Evolutionary conservation across 2,329 filamentous ascomycete species (phyloP).

Genomic region (Colletotrichum tabaci): DNA sequence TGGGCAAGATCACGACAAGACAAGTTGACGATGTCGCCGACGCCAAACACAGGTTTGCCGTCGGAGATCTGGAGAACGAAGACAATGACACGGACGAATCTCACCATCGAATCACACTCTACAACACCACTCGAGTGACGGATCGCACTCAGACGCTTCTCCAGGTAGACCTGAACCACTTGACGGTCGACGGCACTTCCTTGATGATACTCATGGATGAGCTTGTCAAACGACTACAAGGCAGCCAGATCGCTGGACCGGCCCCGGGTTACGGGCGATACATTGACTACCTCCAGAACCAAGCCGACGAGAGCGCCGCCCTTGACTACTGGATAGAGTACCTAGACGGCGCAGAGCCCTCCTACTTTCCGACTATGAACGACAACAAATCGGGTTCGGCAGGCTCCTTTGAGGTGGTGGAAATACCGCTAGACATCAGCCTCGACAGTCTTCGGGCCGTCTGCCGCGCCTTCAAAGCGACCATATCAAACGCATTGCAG

Average conservation of each 20-base stretch:
- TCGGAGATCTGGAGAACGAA: background rate
- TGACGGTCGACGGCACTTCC: slow-evolving; percentile 34
- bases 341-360: slow-evolving; percentile 43
- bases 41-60: slow-evolving; percentile 12
- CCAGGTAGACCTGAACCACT: slow-evolving; percentile 33
- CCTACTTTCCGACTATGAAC: slow-evolving; percentile 43
- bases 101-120: slow-evolving; percentile 23
- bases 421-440: background rate
- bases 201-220: slow-evolving; percentile 29
- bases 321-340: slow-evolving; percentile 45
- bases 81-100: background rate
- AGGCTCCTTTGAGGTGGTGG: slow-evolving; percentile 19
- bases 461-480: slow-evolving; percentile 23
- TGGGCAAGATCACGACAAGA: slow-evolving; percentile 28
- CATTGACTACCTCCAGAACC: slow-evolving; percentile 41
- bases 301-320: slow-evolving; percentile 31
- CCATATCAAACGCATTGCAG: slow-evolving; percentile 17
- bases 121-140: background rate
- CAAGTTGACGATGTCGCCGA: slow-evolving; percentile 23
- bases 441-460: slow-evolving; percentile 10
- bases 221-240: slow-evolving; percentile 5
- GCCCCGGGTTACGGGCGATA: slow-evolving; percentile 42
- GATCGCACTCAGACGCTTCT: background rate
- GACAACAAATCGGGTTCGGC: slow-evolving; percentile 11
- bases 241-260: background rate